These are phyloP conservation scores for Leishmania aethiopica DNA, from an alignment of 208 protist species.

Conservation along the genomic window DNA sequence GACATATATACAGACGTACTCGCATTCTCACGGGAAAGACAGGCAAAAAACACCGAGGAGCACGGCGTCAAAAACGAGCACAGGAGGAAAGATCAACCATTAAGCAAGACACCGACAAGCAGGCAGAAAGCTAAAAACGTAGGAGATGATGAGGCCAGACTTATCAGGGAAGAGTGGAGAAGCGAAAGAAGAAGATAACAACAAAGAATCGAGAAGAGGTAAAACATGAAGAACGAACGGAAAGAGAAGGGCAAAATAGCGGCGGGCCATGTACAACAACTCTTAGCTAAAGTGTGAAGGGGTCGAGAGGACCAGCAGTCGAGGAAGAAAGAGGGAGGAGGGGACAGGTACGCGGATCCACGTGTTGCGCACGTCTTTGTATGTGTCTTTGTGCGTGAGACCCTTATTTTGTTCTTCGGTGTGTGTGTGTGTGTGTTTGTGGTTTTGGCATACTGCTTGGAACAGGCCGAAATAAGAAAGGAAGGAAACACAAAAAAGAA, in stretches of 20 bases:
- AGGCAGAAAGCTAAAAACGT: not conserved
- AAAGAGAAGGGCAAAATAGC: not conserved
- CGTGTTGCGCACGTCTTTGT: not conserved
- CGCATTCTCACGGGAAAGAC: not conserved
- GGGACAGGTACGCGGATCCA: not conserved
- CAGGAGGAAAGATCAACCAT: not conserved
- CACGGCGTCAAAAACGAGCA: not conserved
- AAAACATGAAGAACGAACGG: not conserved
- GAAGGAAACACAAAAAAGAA: not conserved
- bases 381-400: not conserved
- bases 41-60: not conserved
- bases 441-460: not conserved
- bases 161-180: not conserved
- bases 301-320: not conserved
- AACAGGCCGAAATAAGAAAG: not conserved
- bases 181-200: not conserved
- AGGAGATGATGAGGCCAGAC: not conserved
- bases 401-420: not conserved
- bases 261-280: not conserved
- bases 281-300: not conserved
- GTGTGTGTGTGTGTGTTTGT: not conserved
- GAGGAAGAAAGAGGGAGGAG: not conserved
- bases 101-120: not conserved
- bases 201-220: slow-evolving; percentile 4
- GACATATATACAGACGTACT: slow-evolving; percentile 1